Percentiles rank a stretch among this genome's conserved stretches.
Conservation (phyloP, 108 stramenopile genomes). For the Pseudonitzschia multistriata region DNA sequence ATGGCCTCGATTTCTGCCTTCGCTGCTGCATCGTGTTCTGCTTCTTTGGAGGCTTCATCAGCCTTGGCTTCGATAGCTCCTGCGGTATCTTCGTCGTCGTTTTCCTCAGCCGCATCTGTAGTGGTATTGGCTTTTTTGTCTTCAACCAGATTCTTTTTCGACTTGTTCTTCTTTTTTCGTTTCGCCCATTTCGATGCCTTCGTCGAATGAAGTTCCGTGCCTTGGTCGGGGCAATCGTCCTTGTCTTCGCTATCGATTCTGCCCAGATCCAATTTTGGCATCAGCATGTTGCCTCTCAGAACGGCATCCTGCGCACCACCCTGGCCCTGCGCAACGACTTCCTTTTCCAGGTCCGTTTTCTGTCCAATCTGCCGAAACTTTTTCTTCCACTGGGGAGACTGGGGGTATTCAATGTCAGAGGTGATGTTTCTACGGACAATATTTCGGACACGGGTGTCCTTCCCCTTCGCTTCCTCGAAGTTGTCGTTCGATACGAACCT, state of each 20-base stretch:
- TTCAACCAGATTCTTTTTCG: not conserved
- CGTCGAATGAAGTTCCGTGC: not conserved
- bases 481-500: slow-evolving; percentile 9
- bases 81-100: not conserved
- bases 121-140: not conserved
- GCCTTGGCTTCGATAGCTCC: not conserved
- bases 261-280: not conserved
- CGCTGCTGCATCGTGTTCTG: not conserved
- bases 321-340: slow-evolving; percentile 12
- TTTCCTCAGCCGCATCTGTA: not conserved
- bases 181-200: not conserved
- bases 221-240: not conserved
- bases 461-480: slow-evolving; percentile 26
- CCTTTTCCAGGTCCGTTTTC: slow-evolving; percentile 3
- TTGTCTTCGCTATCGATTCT: not conserved
- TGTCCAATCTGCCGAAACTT: slow-evolving; percentile 22
- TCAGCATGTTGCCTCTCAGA: not conserved
- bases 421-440: slow-evolving; percentile 24
- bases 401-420: slow-evolving; percentile 6
- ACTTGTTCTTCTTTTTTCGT: not conserved
- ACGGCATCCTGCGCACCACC: not conserved
- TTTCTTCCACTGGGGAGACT: slow-evolving; percentile 27
- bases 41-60: not conserved
- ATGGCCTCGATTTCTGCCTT: not conserved
- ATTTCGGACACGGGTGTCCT: slow-evolving; percentile 4